Conservation (phyloP, 257 asterid genomes). For the Solanum virginianum region DNA sequence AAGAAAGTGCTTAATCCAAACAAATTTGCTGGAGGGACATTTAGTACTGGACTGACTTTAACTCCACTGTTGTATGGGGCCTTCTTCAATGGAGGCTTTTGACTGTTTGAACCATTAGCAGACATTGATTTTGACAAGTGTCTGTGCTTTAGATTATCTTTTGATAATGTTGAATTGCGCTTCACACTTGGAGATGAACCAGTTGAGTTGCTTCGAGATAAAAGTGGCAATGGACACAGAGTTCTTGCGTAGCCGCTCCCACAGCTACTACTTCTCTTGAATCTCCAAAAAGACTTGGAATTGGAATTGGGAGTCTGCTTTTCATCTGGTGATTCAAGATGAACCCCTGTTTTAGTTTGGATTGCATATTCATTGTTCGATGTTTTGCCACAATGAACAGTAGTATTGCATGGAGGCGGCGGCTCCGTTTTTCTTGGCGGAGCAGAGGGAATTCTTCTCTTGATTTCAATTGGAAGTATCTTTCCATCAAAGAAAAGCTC, state of each 20-base stretch:
- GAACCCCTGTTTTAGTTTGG: neutral
- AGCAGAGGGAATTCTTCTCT: conserved; percentile 14
- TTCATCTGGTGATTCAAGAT: conserved; percentile 22
- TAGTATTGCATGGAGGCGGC: neutral
- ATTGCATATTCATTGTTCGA: neutral
- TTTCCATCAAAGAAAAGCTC: conserved; percentile 61
- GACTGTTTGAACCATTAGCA: conserved; percentile 17
- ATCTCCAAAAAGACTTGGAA: conserved; percentile 46
- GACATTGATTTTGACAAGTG: conserved; percentile 8
- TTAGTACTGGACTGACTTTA: conserved; percentile 47
- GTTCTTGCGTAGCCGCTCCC: conserved; percentile 63
- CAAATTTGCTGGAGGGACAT: conserved; percentile 52
- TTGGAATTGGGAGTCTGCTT: conserved; percentile 6
- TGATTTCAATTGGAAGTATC: conserved; percentile 48
- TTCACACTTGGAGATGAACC: conserved; percentile 50
- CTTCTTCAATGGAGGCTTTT: conserved; percentile 64
- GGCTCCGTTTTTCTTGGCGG: neutral
- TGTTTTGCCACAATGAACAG: neutral
- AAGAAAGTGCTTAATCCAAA: conserved; percentile 63
- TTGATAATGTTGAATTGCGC: conserved; percentile 24
- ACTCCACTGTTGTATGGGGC: conserved; percentile 32
- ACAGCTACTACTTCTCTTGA: conserved; percentile 64
- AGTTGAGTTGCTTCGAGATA: conserved; percentile 64
- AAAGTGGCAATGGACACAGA: conserved; percentile 54
- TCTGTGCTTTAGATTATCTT: conserved; percentile 25